Evolutionary conservation across 2,329 filamentous ascomycete genomes (phyloP).

Genomic region (Pestalotiopsis sp.): DNA sequence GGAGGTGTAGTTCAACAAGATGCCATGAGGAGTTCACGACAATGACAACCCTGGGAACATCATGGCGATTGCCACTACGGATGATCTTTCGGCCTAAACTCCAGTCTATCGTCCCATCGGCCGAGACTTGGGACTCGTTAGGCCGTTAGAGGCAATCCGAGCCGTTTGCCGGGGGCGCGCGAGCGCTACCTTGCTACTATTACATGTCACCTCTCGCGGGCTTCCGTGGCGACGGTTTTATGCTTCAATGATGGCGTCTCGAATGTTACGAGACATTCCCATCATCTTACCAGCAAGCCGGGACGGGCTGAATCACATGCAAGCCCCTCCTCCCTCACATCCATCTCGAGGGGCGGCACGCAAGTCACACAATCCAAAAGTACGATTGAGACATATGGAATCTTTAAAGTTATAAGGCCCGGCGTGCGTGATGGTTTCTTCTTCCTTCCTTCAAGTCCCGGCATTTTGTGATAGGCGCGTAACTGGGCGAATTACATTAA

Average conservation of each 20-base stretch:
- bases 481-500: background rate
- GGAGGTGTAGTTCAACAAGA: background rate
- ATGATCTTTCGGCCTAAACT: background rate
- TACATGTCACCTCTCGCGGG: background rate
- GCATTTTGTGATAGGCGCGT: background rate
- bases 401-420: background rate
- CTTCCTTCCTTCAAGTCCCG: background rate
- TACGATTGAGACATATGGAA: background rate
- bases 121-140: background rate
- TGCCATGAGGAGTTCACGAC: background rate
- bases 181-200: no score
- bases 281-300: background rate
- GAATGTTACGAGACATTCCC: background rate
- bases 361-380: background rate
- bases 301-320: background rate
- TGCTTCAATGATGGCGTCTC: conserved; percentile 6
- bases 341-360: background rate
- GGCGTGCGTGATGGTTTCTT: background rate
- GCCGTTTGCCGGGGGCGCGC: background rate
- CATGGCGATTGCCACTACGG: background rate
- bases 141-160: background rate
- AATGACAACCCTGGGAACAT: background rate
- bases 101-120: background rate
- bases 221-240: background rate
- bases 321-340: background rate